Evolutionary conservation across 208 protist genomes (phyloP), one percentile per base, ranked within the genome.

Genomic region (Crithidia mellificae): DNA sequence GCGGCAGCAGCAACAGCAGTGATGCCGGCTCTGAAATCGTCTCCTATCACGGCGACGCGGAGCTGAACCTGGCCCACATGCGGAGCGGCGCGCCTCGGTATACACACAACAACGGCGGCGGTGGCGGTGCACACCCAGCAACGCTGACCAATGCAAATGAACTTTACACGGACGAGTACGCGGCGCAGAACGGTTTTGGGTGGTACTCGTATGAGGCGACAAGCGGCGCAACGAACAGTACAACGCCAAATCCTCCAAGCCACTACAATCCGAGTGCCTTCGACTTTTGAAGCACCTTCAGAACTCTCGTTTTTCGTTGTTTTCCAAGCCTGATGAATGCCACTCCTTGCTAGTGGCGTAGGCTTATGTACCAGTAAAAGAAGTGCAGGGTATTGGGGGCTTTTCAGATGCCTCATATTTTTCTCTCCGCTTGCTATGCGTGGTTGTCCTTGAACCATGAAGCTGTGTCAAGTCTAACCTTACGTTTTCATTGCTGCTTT

Each of bases 141-240:
- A 3, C 32, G 4, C 6, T 19, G n/a, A 0, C 46, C 1, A 46
- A 55, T 22, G n/a, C 41, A 9, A 43, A 53, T 15, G 19, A 49
- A 20, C 0, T 38, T 1, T 63, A 70, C 44, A 39, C 43, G 2
- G 64, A 58, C 7, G 53, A 44, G 30, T 54, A 63, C 64, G 32
- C 43, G 17, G 64, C 27, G 0, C 27, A 59, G 14, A 52, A 54
- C 22, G 27, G 36, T 0, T 63, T 54, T n/a, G 43, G 53, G n/a
- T 70, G 64, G 54, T 50, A 34, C 44, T 22, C 32, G 39, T 15
- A 38, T 12, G n/a, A 55, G 27, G 54, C 29, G 3, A 34, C 24
- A 2, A 15, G 50, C 12, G 25, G 20, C 0, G 29, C 7, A 3
- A 41, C 38, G 27, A 8, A 36, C 56, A 63, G 17, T 1, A 51